A percentile compares a stretch with the other conserved stretches of the same genome.
phyloP scores from a whole-genome alignment of 2,329 filamentous ascomycete genomes.

The Escovopsis sp. region DNA sequence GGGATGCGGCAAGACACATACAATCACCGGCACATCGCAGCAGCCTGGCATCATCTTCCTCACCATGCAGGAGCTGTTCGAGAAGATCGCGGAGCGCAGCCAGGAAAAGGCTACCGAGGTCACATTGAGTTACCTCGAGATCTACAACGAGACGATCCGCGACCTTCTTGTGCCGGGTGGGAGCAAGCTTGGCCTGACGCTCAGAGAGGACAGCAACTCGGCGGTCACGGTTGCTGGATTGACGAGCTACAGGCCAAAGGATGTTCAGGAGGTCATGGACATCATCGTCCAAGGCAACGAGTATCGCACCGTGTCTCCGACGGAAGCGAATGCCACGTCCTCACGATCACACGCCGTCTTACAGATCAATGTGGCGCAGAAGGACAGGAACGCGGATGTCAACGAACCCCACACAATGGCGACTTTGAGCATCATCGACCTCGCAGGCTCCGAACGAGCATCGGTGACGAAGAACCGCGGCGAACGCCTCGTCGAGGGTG shows the following conservation, averaged over 20 bases:
- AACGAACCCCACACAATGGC: conserved; percentile 97
- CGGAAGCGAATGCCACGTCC: conserved; percentile 91
- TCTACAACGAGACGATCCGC: conserved; percentile 97
- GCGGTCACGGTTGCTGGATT: conserved; percentile 81
- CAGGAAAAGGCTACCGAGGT: conserved; percentile 82
- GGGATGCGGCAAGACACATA: conserved; percentile 96
- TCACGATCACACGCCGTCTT: conserved; percentile 94
- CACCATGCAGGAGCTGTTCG: conserved; percentile 97
- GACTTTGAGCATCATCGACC: conserved; percentile 92
- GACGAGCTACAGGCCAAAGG: conserved; percentile 78
- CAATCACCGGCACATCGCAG: conserved; percentile 81
- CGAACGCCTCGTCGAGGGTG: conserved; percentile 78
- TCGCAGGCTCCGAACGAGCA: conserved; percentile 88
- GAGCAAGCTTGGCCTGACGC: conserved; percentile 71
- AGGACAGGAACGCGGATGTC: conserved; percentile 80
- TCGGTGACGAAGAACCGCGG: conserved; percentile 95
- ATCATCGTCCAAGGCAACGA: conserved; percentile 96
- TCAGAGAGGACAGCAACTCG: conserved; percentile 89
- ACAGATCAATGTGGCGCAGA: conserved; percentile 90
- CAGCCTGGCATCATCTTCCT: conserved; percentile 96
- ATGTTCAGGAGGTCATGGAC: conserved; percentile 96
- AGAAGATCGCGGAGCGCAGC: conserved; percentile 76
- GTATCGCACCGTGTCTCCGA: conserved; percentile 88
- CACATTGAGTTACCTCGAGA: conserved; percentile 88
- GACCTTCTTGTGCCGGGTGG: conserved; percentile 79